Evolutionary conservation across 208 protist species (phyloP).

Genomic region (Leishmania guyanensis): DNA sequence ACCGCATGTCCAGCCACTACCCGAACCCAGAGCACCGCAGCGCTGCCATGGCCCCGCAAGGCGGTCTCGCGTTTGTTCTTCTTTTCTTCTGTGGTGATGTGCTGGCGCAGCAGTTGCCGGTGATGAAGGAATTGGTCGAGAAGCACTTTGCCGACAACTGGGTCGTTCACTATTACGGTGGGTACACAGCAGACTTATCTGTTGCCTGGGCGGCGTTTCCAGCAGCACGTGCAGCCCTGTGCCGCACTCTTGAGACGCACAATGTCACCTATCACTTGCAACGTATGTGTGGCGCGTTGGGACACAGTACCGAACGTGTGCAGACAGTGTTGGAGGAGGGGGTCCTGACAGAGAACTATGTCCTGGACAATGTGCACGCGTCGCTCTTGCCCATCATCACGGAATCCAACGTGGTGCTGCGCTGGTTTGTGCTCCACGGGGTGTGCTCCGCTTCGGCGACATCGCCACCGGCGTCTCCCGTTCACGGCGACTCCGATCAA

Average conservation of each 20-base stretch:
- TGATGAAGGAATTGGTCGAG: constrained; percentile 98
- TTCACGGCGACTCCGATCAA: constrained; percentile 19
- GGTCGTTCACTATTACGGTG: constrained; percentile 98
- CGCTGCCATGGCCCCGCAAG: constrained; percentile 93
- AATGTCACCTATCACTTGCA: constrained; percentile 79
- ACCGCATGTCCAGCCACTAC: constrained; percentile 92
- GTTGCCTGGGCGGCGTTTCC: constrained; percentile 93
- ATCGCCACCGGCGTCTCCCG: background rate
- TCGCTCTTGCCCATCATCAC: constrained; percentile 89
- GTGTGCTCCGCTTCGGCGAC: constrained; percentile 14
- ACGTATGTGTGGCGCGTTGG: constrained; percentile 48
- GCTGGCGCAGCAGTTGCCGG: constrained; percentile 81
- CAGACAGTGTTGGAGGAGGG: constrained; percentile 80
- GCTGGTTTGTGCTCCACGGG: constrained; percentile 95
- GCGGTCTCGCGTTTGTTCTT: constrained; percentile 96
- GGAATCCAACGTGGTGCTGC: constrained; percentile 94
- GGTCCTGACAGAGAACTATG: constrained; percentile 93
- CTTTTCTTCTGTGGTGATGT: constrained; percentile 97
- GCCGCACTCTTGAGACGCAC: constrained; percentile 81
- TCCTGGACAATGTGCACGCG: constrained; percentile 92
- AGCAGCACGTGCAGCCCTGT: constrained; percentile 91
- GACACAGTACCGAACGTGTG: constrained; percentile 41
- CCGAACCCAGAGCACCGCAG: constrained; percentile 95
- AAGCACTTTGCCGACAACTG: constrained; percentile 99
- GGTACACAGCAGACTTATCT: constrained; percentile 94